Evolutionary conservation across 1,284 basidiomycete species (phyloP), one percentile per base, ranked within the genome.

Genomic region (Leccinum colubrinum): DNA sequence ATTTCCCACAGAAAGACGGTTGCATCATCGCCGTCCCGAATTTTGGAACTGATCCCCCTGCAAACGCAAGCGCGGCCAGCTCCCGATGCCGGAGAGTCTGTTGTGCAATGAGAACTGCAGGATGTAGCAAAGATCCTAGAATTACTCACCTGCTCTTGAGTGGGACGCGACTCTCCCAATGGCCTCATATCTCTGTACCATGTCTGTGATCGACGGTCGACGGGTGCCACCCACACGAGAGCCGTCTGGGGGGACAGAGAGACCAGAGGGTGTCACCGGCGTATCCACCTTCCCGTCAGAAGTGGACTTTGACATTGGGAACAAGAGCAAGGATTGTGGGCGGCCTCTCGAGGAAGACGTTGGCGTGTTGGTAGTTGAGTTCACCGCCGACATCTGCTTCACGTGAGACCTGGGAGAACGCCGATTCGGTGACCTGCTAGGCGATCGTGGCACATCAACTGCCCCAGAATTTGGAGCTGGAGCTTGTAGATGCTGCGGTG

Each of bases 1-100:
- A 95, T 76, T 96, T 96, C 2, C 94, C 94, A 68, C 94, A 95
- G 62, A 86, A 86, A 46, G 83, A 75, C 0, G 85, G 77, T 43
- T 82, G 74, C 66, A 91, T 76, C 74, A 88, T 84, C 0, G 87
- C 83, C 15, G 81, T 77, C 2, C 81, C 86, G 61, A 84, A 88
- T 65, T 83, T 86, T 1, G 88, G 90, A 22, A 82, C 68, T 41
- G 78, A 58, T 43, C 80, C 79, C 1, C 82, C 74, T 1, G 83
- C 81, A 70, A 91, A 91, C 1, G 80, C 83, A 5, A 86, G 68
- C 33, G 81, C 78, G 0, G 85, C 77, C 8, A 90, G 75, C 60
- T 83, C 81, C 6, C 87, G 81, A 70, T 90, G 86, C 3, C 88
- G 81, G 20, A 74, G 65, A 1, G 79, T 81, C 85, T 92, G 20